Conservation (phyloP, 2,329 filamentous ascomycete genomes). For the Botrytis porri region DNA sequence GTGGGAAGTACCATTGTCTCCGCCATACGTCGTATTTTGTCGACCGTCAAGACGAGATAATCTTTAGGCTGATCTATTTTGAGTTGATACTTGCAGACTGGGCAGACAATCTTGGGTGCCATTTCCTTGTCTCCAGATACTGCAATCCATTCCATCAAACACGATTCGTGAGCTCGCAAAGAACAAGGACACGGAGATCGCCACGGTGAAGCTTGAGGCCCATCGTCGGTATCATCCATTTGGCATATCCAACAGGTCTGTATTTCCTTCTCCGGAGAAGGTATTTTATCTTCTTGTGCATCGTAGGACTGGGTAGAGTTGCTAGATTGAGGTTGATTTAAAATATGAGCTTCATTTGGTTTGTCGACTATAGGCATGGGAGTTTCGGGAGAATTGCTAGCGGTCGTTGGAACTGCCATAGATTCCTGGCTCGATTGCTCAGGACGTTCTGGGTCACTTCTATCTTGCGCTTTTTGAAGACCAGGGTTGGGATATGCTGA, state of each 20-base stretch:
- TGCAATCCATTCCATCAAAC: constrained; percentile 89
- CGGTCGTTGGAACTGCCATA: neutral
- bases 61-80: constrained; percentile 72
- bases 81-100: constrained; percentile 85
- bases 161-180: constrained; percentile 84
- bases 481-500: neutral
- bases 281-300: neutral
- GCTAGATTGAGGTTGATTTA: constrained; percentile 11
- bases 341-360: neutral
- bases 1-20: constrained; percentile 33
- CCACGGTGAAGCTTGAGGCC: constrained; percentile 58
- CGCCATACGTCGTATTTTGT: constrained; percentile 26
- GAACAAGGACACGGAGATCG: constrained; percentile 87
- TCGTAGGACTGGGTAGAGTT: neutral
- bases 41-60: constrained; percentile 53
- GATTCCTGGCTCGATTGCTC: constrained; percentile 1
- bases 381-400: neutral
- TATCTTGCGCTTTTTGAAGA: constrained; percentile 1
- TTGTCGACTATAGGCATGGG: neutral
- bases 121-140: constrained; percentile 61
- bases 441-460: neutral
- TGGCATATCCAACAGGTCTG: constrained; percentile 63
- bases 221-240: constrained; percentile 51
- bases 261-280: constrained; percentile 22
- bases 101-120: constrained; percentile 70